Conservation (phyloP, 352 stramenopile species). For the Globisporangium spiculum region DNA sequence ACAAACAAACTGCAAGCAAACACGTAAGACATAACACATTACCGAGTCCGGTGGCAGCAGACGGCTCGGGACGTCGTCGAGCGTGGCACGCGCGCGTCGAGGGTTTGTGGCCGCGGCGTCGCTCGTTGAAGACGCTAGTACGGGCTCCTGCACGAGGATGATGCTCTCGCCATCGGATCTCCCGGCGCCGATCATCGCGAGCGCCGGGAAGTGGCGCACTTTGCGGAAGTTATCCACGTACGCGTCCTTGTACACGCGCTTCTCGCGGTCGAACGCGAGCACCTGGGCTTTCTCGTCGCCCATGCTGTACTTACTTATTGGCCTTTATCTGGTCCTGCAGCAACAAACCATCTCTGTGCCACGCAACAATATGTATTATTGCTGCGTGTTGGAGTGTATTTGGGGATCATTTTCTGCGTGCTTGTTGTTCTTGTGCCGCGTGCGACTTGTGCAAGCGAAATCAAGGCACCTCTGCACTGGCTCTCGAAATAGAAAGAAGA, state of each 20-base stretch:
- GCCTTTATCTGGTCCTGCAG: background rate
- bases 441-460: background rate
- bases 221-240: slow-evolving; percentile 71
- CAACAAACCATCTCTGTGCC: background rate
- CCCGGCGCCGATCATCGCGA: slow-evolving; percentile 49
- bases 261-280: slow-evolving; percentile 67
- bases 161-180: slow-evolving; percentile 51
- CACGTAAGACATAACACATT: background rate
- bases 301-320: background rate
- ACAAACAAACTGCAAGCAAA: background rate
- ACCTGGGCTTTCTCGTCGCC: slow-evolving; percentile 40
- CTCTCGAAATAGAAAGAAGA: slow-evolving; percentile 15
- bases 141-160: slow-evolving; percentile 57
- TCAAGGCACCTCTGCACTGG: background rate
- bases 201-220: slow-evolving; percentile 71
- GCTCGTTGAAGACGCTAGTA: slow-evolving; percentile 9
- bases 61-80: slow-evolving; percentile 46
- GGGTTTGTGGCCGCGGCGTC: slow-evolving; percentile 1
- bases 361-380: background rate
- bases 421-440: background rate
- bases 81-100: slow-evolving; percentile 16
- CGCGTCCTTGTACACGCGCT: slow-evolving; percentile 73
- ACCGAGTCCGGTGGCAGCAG: slow-evolving; percentile 56
- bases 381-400: background rate
- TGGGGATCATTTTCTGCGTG: too few relatives aligned